Conservation (phyloP, 352 stramenopile species). For the Phytopythium chamaehyphon region DNA sequence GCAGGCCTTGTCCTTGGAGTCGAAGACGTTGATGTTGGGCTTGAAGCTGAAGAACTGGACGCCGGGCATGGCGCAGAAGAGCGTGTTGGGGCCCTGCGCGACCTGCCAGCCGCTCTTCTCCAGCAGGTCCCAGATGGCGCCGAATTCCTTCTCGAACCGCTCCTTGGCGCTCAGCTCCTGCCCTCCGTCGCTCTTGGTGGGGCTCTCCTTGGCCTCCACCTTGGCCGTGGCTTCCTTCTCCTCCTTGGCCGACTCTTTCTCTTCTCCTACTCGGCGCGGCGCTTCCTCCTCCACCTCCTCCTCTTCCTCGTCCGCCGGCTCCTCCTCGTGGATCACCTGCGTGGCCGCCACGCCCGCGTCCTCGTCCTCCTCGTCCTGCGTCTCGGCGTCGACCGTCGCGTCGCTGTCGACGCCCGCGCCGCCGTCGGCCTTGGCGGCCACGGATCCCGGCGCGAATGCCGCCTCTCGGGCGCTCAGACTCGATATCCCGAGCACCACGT, state of each 20-base stretch:
- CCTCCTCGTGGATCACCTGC: constrained; percentile 33
- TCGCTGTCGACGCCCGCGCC: constrained; percentile 9
- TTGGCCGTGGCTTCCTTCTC: background rate
- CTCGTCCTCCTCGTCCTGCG: constrained; percentile 20
- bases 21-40: constrained; percentile 81
- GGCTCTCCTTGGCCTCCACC: background rate
- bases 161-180: constrained; percentile 20
- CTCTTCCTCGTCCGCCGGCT: constrained; percentile 5
- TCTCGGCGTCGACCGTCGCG: constrained; percentile 9
- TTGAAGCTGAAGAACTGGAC: constrained; percentile 83
- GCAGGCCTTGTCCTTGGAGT: constrained; percentile 70
- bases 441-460: no score
- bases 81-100: constrained; percentile 44
- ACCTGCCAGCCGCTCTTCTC: constrained; percentile 56
- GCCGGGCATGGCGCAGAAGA: constrained; percentile 73
- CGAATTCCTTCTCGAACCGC: constrained; percentile 49
- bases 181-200: constrained; percentile 14
- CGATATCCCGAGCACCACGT: background rate
- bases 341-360: constrained; percentile 32
- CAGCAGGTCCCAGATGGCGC: constrained; percentile 38
- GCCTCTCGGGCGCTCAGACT: background rate
- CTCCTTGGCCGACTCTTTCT: constrained; percentile 5
- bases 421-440: constrained; percentile 19
- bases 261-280: no score
- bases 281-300: constrained; percentile 8